Evolutionary conservation across 2,329 filamentous ascomycete species (phyloP).

Genomic region (Metarhizium brunneum): DNA sequence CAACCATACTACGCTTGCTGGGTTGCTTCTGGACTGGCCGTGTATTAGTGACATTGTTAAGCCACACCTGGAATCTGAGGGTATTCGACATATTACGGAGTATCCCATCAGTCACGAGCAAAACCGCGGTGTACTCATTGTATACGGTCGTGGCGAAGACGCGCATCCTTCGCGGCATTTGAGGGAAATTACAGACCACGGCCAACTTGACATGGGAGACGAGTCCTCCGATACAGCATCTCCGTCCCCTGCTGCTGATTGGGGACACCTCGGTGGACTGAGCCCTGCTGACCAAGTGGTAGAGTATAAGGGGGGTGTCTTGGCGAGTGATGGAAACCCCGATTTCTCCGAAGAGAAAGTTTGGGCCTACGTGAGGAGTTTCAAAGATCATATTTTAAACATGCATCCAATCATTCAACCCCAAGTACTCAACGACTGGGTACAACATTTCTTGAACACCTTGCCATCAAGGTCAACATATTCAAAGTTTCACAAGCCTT

Average conservation of each 20-base stretch:
- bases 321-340: conserved; percentile 37
- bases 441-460: conserved; percentile 41
- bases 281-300: conserved; percentile 31
- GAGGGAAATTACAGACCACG: conserved; percentile 28
- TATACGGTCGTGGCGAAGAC: conserved; percentile 74
- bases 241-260: conserved; percentile 45
- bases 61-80: conserved; percentile 35
- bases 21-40: conserved; percentile 66
- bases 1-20: conserved; percentile 85
- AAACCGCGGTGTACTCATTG: conserved; percentile 60
- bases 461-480: conserved; percentile 25
- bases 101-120: conserved; percentile 74
- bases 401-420: conserved; percentile 56
- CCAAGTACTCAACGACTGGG: conserved; percentile 41
- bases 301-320: conserved; percentile 28
- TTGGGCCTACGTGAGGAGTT: conserved; percentile 44
- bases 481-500: conserved; percentile 16
- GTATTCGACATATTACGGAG: conserved; percentile 49
- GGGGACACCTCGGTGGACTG: conserved; percentile 48
- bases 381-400: conserved; percentile 51
- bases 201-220: conserved; percentile 31
- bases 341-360: conserved; percentile 45
- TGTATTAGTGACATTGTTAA: conserved; percentile 57
- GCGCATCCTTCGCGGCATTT: conserved; percentile 45
- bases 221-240: conserved; percentile 45